Conservation (phyloP, 306 rosid species). For the Senna tora region DNA sequence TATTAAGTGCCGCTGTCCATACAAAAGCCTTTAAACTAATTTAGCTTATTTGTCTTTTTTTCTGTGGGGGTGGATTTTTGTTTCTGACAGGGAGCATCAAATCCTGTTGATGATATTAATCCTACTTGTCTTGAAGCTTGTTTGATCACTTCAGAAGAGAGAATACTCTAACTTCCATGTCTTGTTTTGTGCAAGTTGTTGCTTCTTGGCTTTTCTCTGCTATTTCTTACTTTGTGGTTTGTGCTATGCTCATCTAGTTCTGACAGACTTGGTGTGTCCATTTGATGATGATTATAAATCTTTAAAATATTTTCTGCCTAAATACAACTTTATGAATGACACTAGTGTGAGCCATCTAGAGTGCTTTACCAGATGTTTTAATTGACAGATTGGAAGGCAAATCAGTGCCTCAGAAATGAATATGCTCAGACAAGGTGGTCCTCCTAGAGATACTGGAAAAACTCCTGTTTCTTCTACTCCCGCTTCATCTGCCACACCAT, state of each 20-base stretch:
- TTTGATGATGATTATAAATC: not conserved
- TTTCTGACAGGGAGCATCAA: not conserved
- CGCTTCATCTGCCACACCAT: slow-evolving; percentile 66
- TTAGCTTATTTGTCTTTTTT: not conserved
- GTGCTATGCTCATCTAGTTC: not conserved
- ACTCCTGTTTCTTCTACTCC: slow-evolving; percentile 55
- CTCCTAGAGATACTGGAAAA: slow-evolving; percentile 83
- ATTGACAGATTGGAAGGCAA: slow-evolving; percentile 73
- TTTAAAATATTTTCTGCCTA: not conserved
- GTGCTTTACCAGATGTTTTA: slow-evolving; percentile 46
- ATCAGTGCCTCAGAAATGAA: slow-evolving; percentile 61
- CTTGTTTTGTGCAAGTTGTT: not conserved
- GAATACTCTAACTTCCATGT: not conserved
- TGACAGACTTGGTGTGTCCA: not conserved
- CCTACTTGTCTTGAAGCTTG: not conserved
- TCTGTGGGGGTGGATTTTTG: not conserved
- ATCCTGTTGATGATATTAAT: not conserved
- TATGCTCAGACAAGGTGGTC: slow-evolving; percentile 62
- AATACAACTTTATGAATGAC: too few species aligned
- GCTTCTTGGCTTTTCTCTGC: not conserved
- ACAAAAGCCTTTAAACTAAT: too few species aligned
- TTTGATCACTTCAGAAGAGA: not conserved
- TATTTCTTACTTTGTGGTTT: not conserved
- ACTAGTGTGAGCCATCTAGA: slow-evolving; percentile 35
- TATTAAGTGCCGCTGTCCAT: too few species aligned